Percentiles rank a stretch among this genome's conserved stretches.
Evolutionary conservation across 768 basidiomycete species (phyloP).

Genomic region (Lentinula lateritia): DNA sequence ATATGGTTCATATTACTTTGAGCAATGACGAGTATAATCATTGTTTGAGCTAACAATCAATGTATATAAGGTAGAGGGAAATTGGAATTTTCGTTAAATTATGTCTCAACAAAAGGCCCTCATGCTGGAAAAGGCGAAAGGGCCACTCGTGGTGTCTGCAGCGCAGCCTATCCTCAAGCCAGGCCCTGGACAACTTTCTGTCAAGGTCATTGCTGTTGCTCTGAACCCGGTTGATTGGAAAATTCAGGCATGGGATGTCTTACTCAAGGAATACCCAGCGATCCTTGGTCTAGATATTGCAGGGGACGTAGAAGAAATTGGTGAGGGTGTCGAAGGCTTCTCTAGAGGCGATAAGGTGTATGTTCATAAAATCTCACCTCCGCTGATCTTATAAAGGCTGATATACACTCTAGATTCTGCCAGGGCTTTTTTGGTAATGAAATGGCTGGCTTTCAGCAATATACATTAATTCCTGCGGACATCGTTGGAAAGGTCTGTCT

Average conservation of each 20-base stretch:
- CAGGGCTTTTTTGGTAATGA: conserved; percentile 33
- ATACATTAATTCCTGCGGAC: conserved; percentile 32
- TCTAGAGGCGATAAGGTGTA: conserved; percentile 51
- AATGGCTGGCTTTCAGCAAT: conserved; percentile 39
- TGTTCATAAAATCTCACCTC: conserved; percentile 10
- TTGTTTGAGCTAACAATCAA: too few relatives aligned
- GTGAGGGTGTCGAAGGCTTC: conserved; percentile 44
- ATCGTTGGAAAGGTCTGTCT: conserved; percentile 34
- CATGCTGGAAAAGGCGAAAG: neutral
- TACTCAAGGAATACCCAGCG: conserved; percentile 36
- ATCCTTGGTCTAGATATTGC: conserved; percentile 46
- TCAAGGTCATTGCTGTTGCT: neutral
- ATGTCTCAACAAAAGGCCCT: conserved; percentile 5
- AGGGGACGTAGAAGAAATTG: conserved; percentile 46
- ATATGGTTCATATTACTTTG: too few relatives aligned
- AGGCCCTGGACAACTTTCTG: conserved; percentile 2
- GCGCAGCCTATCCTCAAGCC: neutral
- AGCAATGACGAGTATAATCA: too few relatives aligned
- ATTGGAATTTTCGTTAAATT: neutral
- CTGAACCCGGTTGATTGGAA: conserved; percentile 5
- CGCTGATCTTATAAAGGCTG: neutral
- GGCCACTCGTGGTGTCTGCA: neutral
- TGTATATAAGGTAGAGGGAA: too few relatives aligned
- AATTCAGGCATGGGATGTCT: conserved; percentile 33
- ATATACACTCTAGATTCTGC: conserved; percentile 25